phyloP scores from a whole-genome alignment of 257 asterid species.

The Anisodus acutangulus region DNA sequence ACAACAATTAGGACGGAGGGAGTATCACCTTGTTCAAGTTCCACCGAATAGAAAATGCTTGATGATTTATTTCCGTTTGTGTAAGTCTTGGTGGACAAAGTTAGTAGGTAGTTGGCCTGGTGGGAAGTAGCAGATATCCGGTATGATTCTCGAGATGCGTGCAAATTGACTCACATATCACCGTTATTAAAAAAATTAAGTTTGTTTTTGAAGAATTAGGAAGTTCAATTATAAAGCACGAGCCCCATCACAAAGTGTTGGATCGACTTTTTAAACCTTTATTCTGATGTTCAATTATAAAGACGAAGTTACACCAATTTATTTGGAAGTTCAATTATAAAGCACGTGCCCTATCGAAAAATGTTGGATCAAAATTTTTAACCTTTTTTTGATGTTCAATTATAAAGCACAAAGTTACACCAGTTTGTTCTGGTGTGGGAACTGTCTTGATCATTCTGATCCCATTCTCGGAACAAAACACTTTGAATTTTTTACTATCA shows the following conservation, averaged over 20 bases:
- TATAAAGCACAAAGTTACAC: too few species aligned
- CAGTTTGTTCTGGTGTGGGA: not conserved
- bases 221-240: not conserved
- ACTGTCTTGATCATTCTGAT: constrained; percentile 6
- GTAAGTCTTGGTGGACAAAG: not conserved
- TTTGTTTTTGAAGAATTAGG: not conserved
- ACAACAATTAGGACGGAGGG: too few species aligned
- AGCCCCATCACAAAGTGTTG: not conserved
- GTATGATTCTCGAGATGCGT: not conserved
- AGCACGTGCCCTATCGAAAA: too few species aligned
- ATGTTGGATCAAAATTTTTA: too few species aligned
- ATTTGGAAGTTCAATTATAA: too few species aligned
- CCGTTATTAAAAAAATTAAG: not conserved
- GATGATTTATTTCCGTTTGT: not conserved
- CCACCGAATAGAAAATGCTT: not conserved
- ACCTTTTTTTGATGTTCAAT: too few species aligned
- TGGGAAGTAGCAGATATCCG: not conserved
- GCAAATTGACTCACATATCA: not conserved
- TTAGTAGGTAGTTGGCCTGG: not conserved
- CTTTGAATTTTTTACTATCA: not conserved
- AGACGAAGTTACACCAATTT: not conserved
- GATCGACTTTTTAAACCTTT: not conserved
- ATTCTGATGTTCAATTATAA: not conserved
- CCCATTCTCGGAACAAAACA: not conserved
- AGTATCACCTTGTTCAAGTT: not conserved